Evolutionary conservation across 306 rosid genomes (phyloP).

Genomic region (Pterocarpus macrocarpus): DNA sequence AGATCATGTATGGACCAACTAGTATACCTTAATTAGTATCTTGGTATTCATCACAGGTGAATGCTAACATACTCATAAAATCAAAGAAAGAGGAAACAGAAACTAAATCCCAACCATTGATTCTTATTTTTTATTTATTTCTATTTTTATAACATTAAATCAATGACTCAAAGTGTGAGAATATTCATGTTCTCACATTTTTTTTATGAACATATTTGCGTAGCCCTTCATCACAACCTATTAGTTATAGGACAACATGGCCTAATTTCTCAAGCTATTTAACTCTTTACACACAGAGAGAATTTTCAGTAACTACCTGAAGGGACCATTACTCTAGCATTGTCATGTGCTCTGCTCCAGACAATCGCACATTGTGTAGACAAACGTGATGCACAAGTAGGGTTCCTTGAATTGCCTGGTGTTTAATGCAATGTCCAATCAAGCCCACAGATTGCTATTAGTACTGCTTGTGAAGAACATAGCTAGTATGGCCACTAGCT

Average conservation of each 20-base stretch:
- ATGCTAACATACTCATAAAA: too few species aligned
- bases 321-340: slow-evolving; percentile 55
- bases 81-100: too few species aligned
- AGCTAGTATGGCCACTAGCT: slow-evolving; percentile 48
- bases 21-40: neutral
- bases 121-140: too few species aligned
- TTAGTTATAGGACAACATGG: slow-evolving; percentile 17
- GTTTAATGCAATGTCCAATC: slow-evolving; percentile 48
- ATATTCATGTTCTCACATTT: too few species aligned
- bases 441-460: slow-evolving; percentile 41
- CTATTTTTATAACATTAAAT: too few species aligned
- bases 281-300: slow-evolving; percentile 7
- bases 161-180: too few species aligned
- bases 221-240: slow-evolving; percentile 8
- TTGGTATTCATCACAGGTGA: neutral
- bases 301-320: slow-evolving; percentile 32
- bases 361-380: slow-evolving; percentile 61
- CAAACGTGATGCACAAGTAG: slow-evolving; percentile 46
- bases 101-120: too few species aligned
- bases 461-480: slow-evolving; percentile 28
- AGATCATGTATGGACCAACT: slow-evolving; percentile 40
- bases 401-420: slow-evolving; percentile 48
- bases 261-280: slow-evolving; percentile 43
- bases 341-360: slow-evolving; percentile 55
- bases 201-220: too few species aligned